These are phyloP conservation scores for Kazachstania sp. DNA, from an alignment of 1,139 yeast genomes.

Conservation along the genomic window DNA sequence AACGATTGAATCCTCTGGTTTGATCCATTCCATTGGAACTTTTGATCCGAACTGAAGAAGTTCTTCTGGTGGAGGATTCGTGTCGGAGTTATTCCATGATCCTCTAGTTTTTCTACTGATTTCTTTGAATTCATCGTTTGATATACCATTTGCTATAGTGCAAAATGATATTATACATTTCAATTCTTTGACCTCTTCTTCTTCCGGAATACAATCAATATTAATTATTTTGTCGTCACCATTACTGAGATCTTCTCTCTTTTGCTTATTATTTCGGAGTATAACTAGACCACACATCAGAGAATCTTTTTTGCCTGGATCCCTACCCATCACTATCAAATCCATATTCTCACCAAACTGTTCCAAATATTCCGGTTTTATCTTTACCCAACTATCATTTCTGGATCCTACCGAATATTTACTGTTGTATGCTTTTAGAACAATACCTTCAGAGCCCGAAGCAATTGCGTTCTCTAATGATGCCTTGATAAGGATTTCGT, in stretches of 20 bases:
- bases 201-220: neutral
- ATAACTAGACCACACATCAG: slow-evolving; percentile 63
- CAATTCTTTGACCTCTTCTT: slow-evolving; percentile 3
- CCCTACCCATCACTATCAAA: slow-evolving; percentile 67
- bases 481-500: slow-evolving; percentile 45
- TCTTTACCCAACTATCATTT: slow-evolving; percentile 65
- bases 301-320: slow-evolving; percentile 64
- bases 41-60: slow-evolving; percentile 51
- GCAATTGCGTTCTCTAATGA: slow-evolving; percentile 54
- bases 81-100: slow-evolving; percentile 48
- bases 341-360: slow-evolving; percentile 86
- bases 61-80: slow-evolving; percentile 35
- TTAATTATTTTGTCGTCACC: slow-evolving; percentile 6
- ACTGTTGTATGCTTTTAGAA: slow-evolving; percentile 58
- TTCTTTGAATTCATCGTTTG: slow-evolving; percentile 49
- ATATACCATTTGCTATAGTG: slow-evolving; percentile 78
- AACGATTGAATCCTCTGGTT: slow-evolving; percentile 69
- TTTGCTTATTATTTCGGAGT: slow-evolving; percentile 23
- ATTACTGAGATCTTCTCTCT: neutral
- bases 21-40: slow-evolving; percentile 67
- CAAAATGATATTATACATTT: slow-evolving; percentile 54
- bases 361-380: slow-evolving; percentile 83
- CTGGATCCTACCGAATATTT: slow-evolving; percentile 55
- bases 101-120: slow-evolving; percentile 52
- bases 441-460: slow-evolving; percentile 70